phyloP scores from a whole-genome alignment of 108 stramenopile genomes.

The Discostella pseudostelligera region DNA sequence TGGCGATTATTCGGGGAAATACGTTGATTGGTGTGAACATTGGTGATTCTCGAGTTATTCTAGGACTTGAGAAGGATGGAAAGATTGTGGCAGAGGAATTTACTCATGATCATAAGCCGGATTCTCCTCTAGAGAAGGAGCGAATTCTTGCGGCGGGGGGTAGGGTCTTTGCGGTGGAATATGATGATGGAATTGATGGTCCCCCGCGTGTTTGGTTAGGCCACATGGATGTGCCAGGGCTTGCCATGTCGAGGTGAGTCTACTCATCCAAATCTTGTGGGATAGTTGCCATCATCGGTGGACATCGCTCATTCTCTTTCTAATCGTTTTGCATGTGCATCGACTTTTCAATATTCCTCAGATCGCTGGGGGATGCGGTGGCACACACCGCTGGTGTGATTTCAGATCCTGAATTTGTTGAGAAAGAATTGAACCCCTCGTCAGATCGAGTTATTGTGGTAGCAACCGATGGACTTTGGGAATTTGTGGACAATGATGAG shows the following conservation, averaged over 20 bases:
- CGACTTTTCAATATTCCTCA: slow-evolving; percentile 14
- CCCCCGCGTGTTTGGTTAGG: slow-evolving; percentile 98
- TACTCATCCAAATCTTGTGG: neutral
- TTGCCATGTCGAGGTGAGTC: slow-evolving; percentile 92
- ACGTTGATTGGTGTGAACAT: slow-evolving; percentile 90
- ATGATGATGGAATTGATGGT: slow-evolving; percentile 98
- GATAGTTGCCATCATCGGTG: neutral
- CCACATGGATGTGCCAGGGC: slow-evolving; percentile 97
- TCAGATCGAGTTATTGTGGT: slow-evolving; percentile 89
- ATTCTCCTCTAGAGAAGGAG: slow-evolving; percentile 93
- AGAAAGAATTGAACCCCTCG: slow-evolving; percentile 74
- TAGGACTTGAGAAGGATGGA: slow-evolving; percentile 67
- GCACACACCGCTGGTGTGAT: slow-evolving; percentile 98
- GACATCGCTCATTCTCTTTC: slow-evolving; percentile 2
- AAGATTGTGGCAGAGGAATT: slow-evolving; percentile 79
- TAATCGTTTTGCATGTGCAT: neutral
- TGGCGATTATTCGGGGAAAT: slow-evolving; percentile 91
- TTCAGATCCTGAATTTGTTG: slow-evolving; percentile 93
- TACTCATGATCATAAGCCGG: slow-evolving; percentile 98
- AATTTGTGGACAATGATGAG: slow-evolving; percentile 94
- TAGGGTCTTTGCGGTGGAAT: slow-evolving; percentile 97
- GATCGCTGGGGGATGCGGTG: slow-evolving; percentile 95
- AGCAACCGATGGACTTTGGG: slow-evolving; percentile 98
- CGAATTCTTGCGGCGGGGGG: slow-evolving; percentile 93
- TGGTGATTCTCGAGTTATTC: slow-evolving; percentile 90